phyloP scores from a whole-genome alignment of 2,329 filamentous ascomycete species.

The Sporothrix dimorphospora region DNA sequence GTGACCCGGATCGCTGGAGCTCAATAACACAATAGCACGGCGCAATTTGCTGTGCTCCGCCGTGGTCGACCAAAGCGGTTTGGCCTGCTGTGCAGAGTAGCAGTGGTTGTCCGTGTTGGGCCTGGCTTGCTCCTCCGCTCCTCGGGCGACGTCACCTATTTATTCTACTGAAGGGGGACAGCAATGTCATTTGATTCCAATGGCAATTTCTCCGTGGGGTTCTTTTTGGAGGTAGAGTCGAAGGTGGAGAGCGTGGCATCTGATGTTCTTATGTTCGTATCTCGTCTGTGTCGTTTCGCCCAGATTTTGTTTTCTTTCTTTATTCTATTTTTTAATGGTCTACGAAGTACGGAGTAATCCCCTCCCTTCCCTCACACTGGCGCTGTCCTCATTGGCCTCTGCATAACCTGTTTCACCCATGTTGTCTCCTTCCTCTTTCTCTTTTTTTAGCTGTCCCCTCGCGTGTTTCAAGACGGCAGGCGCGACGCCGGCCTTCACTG shows the following conservation, averaged over 20 bases:
- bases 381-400: not conserved
- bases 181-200: slow-evolving; percentile 13
- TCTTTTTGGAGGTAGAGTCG: not conserved
- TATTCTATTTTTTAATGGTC: not conserved
- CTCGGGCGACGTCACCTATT: slow-evolving; percentile 5
- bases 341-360: too few relatives aligned
- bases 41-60: slow-evolving; percentile 8
- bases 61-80: slow-evolving; percentile 10
- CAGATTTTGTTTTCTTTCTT: not conserved
- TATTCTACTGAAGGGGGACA: not conserved
- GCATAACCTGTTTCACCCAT: slow-evolving; percentile 10
- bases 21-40: not conserved
- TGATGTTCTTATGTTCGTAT: not conserved
- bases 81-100: not conserved
- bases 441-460: not conserved
- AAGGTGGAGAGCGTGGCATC: not conserved
- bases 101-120: not conserved
- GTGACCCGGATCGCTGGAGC: not conserved
- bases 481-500: slow-evolving; percentile 25
- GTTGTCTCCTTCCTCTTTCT: slow-evolving; percentile 13
- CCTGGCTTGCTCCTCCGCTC: not conserved
- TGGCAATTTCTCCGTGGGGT: not conserved
- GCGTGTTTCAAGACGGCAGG: slow-evolving; percentile 28
- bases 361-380: not conserved
- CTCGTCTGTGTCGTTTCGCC: not conserved